Evolutionary conservation across 345 rosid genomes (phyloP).

Genomic region (Alliaria petiolata): DNA sequence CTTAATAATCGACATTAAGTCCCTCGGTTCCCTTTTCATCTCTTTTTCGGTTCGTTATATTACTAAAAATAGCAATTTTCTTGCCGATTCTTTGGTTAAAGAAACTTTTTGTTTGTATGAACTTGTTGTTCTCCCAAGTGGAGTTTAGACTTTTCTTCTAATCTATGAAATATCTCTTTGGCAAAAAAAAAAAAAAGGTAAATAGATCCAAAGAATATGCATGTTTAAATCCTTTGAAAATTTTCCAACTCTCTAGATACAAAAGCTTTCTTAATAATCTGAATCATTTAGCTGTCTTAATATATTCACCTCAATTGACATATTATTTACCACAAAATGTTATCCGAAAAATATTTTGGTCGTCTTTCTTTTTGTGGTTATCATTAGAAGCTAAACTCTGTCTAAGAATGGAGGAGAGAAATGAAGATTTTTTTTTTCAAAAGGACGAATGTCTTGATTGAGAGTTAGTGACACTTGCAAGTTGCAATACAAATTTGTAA

Average conservation of each 20-base stretch:
- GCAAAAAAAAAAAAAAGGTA: too few species aligned
- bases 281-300: background rate
- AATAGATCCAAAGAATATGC: background rate
- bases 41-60: too few species aligned
- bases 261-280: background rate
- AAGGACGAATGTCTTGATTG: background rate
- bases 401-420: background rate
- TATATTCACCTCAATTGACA: background rate
- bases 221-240: background rate
- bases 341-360: background rate
- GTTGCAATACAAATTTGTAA: background rate
- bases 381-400: background rate
- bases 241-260: background rate
- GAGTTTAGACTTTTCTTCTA: too few species aligned
- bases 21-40: too few species aligned
- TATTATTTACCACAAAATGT: background rate
- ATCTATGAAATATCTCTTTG: too few species aligned
- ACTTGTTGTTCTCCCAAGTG: too few species aligned
- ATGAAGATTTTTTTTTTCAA: background rate
- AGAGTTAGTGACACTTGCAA: slow-evolving; percentile 8
- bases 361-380: background rate
- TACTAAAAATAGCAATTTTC: too few species aligned
- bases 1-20: too few species aligned
- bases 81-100: too few species aligned
- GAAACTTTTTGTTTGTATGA: too few species aligned